Evolutionary conservation across 768 basidiomycete species (phyloP).

Genomic region (Mycena rosella): DNA sequence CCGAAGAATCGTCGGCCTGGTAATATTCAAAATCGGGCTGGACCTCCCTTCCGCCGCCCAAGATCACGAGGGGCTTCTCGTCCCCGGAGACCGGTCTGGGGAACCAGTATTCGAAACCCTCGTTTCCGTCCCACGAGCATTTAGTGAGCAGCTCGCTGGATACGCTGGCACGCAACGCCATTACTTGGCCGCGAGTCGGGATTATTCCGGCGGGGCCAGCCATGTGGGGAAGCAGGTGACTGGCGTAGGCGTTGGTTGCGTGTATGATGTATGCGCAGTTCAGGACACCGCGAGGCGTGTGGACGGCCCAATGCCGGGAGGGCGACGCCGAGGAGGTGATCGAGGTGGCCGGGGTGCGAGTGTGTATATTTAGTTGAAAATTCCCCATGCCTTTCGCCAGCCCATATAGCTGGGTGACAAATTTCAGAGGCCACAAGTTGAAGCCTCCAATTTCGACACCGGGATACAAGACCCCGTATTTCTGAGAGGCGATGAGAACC

Average conservation of each 20-base stretch:
- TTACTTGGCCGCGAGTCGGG: conserved; percentile 80
- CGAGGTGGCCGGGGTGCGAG: conserved; percentile 76
- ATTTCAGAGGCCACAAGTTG: conserved; percentile 86
- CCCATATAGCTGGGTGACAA: conserved; percentile 76
- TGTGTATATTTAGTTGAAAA: conserved; percentile 71
- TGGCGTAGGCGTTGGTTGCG: conserved; percentile 89
- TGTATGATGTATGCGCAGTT: conserved; percentile 77
- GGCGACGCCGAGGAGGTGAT: conserved; percentile 45
- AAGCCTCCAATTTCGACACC: conserved; percentile 64
- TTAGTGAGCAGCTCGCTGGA: conserved; percentile 54
- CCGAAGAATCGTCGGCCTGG: conserved; percentile 66
- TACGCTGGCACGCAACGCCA: conserved; percentile 56
- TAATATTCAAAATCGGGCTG: conserved; percentile 63
- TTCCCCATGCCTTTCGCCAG: conserved; percentile 49
- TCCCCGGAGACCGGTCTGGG: conserved; percentile 63
- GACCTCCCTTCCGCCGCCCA: conserved; percentile 76
- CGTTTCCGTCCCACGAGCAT: conserved; percentile 62
- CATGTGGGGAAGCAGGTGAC: conserved; percentile 81
- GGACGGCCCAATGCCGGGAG: conserved; percentile 63
- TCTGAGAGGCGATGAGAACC: conserved; percentile 38
- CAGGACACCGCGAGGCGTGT: conserved; percentile 77
- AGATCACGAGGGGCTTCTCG: conserved; percentile 69
- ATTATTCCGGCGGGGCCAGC: conserved; percentile 67
- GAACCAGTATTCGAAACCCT: conserved; percentile 85
- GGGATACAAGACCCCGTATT: conserved; percentile 63